Evolutionary conservation across 768 basidiomycete species (phyloP).

Genomic region (Psilocybe azurescens): DNA sequence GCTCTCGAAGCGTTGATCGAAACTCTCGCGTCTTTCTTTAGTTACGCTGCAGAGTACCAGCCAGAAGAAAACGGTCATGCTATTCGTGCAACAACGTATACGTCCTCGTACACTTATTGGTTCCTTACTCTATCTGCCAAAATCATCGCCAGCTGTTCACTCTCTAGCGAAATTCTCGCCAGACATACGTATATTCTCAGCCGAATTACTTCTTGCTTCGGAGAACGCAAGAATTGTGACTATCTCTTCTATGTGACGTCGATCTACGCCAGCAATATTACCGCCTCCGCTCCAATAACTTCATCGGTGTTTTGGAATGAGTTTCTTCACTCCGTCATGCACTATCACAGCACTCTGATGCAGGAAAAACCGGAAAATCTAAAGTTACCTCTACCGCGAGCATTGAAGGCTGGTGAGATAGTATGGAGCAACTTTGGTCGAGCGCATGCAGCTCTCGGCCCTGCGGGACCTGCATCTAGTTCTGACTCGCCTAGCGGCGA

Average conservation of each 20-base stretch:
- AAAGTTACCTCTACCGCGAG: background rate
- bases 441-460: background rate
- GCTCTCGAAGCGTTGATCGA: conserved; percentile 4
- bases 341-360: background rate
- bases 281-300: background rate
- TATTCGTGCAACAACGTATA: conserved; percentile 5
- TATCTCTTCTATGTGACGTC: conserved; percentile 13
- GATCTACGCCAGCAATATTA: conserved; percentile 15
- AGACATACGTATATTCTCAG: conserved; percentile 10
- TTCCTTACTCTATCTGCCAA: conserved; percentile 8
- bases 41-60: conserved; percentile 3
- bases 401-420: conserved; percentile 5
- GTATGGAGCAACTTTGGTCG: background rate
- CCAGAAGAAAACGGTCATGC: background rate
- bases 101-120: conserved; percentile 9
- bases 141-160: background rate
- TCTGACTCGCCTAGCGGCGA: no score
- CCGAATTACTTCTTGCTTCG: conserved; percentile 1
- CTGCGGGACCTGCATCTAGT: no score
- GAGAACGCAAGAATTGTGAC: background rate
- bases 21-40: conserved; percentile 14
- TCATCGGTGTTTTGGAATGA: conserved; percentile 5
- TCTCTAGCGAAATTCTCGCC: conserved; percentile 6
- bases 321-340: conserved; percentile 2
- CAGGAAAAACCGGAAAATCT: background rate